Base-by-base conservation (phyloP, 176 grass and related monocot species). In the Raddia guianensis region DNA sequence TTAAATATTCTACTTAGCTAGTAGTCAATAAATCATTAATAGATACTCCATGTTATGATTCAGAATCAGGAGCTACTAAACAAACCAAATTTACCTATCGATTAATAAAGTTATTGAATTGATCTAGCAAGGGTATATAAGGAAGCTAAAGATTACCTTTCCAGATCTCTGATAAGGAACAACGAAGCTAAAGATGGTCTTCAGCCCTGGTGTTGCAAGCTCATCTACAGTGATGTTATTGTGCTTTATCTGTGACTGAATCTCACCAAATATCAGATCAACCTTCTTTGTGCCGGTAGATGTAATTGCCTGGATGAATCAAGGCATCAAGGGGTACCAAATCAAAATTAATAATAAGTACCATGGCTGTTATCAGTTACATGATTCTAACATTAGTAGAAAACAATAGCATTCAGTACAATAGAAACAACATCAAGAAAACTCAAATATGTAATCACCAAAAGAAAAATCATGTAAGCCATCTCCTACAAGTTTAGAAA, bases 91-190 rank as follows among this genome's bases (percentile, higher is more conserved):
- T n/a, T n/a, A n/a, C n/a, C n/a, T n/a, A n/a, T n/a, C n/a, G n/a
- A n/a, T n/a, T n/a, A n/a, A n/a, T n/a, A n/a, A n/a, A n/a, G n/a
- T n/a, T n/a, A n/a, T n/a, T n/a, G n/a, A n/a, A n/a, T n/a, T n/a
- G n/a, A n/a, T n/a, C n/a, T n/a, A n/a, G n/a, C n/a, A n/a, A n/a
- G n/a, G n/a, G n/a, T n/a, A n/a, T n/a, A n/a, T n/a, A n/a, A n/a
- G n/a, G n/a, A n/a, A n/a, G n/a, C n/a, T n/a, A 18, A 72, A 19
- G 5, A 19, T 58, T 84, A 98, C 95, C 92, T 98, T 99, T 67
- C 92, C 96, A 86, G 96, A 99, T 78, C 78, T 95, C 70, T 95
- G 96, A 72, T 99, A 90, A 44, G 96, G 96, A 72, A 95, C 84
- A 75, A 85, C 75, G 71, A 99, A 95, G 79, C 90, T 99, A 10